phyloP scores from a whole-genome alignment of 305 asterid species.

The Fraxinus baroniana region DNA sequence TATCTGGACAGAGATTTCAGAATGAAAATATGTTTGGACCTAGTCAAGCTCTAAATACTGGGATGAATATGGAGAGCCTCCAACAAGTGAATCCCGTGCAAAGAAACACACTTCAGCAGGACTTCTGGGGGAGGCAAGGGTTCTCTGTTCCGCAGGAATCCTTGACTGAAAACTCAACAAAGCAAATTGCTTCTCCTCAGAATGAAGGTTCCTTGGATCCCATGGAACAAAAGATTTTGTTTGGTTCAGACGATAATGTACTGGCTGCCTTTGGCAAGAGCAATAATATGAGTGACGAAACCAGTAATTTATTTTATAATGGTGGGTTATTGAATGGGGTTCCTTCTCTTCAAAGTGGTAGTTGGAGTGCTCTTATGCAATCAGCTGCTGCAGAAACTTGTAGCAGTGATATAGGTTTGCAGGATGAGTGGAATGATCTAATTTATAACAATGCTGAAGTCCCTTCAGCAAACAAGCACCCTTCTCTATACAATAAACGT shows the following conservation, averaged over 20 bases:
- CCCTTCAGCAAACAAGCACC: slow-evolving; percentile 44
- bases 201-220: slow-evolving; percentile 75
- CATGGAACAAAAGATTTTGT: slow-evolving; percentile 78
- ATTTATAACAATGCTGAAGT: slow-evolving; percentile 40
- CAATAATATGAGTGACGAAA: slow-evolving; percentile 46
- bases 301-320: slow-evolving; percentile 48
- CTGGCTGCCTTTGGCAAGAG: slow-evolving; percentile 74
- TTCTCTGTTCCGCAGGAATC: slow-evolving; percentile 40
- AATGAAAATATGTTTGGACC: slow-evolving; percentile 49
- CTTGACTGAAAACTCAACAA: slow-evolving; percentile 36
- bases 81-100: slow-evolving; percentile 52
- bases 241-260: slow-evolving; percentile 82
- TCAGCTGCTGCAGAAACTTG: slow-evolving; percentile 87
- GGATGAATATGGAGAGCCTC: slow-evolving; percentile 37
- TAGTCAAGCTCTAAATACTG: slow-evolving; percentile 34
- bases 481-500: slow-evolving; percentile 31
- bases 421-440: slow-evolving; percentile 70
- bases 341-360: slow-evolving; percentile 69
- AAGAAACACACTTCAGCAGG: slow-evolving; percentile 40
- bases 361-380: slow-evolving; percentile 95
- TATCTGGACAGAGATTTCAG: slow-evolving; percentile 49
- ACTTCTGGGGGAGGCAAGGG: slow-evolving; percentile 41
- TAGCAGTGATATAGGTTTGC: slow-evolving; percentile 52
- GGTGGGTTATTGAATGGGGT: slow-evolving; percentile 44
- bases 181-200: slow-evolving; percentile 39